A percentile compares a stretch with the other conserved stretches of the same genome.
These are phyloP conservation scores for Trichoderma aggressivum DNA, from an alignment of 2,329 filamentous ascomycete genomes.

Conservation along the genomic window DNA sequence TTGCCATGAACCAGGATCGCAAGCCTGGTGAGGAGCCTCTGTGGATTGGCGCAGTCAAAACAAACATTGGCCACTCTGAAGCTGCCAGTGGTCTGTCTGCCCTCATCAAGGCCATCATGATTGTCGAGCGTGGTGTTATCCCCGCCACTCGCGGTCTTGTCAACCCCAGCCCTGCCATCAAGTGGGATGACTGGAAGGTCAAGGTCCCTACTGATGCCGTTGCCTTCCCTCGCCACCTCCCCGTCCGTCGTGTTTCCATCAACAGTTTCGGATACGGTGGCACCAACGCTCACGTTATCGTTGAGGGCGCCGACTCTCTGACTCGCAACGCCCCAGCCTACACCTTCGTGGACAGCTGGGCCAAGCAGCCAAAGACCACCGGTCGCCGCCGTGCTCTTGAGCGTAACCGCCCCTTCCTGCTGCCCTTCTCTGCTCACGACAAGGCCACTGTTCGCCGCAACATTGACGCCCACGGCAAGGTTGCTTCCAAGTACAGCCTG, in stretches of 20 bases:
- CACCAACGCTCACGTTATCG: constrained; percentile 8
- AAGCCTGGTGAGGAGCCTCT: constrained; percentile 23
- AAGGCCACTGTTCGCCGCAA: background rate
- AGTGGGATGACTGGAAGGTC: background rate
- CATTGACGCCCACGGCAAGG: background rate
- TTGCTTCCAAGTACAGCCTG: constrained; percentile 3
- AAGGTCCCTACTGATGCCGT: constrained; percentile 7
- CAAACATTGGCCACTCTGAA: constrained; percentile 29
- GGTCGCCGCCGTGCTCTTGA: background rate
- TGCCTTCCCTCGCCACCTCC: constrained; percentile 1
- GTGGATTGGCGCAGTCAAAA: constrained; percentile 28
- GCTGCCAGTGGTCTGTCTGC: constrained; percentile 25
- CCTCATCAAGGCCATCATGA: constrained; percentile 28
- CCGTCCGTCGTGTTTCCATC: background rate
- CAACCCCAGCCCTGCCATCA: constrained; percentile 23
- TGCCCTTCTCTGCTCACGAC: constrained; percentile 13
- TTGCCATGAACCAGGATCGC: constrained; percentile 39
- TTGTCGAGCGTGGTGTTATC: background rate
- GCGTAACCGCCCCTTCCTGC: background rate
- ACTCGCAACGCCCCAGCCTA: constrained; percentile 1
- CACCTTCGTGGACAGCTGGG: background rate
- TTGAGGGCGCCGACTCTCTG: constrained; percentile 3
- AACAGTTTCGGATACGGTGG: constrained; percentile 12
- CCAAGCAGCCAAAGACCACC: background rate
- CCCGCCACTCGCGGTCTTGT: background rate